Evolutionary conservation across 1,139 yeast genomes (phyloP).

Genomic region (Candida gigantensis): DNA sequence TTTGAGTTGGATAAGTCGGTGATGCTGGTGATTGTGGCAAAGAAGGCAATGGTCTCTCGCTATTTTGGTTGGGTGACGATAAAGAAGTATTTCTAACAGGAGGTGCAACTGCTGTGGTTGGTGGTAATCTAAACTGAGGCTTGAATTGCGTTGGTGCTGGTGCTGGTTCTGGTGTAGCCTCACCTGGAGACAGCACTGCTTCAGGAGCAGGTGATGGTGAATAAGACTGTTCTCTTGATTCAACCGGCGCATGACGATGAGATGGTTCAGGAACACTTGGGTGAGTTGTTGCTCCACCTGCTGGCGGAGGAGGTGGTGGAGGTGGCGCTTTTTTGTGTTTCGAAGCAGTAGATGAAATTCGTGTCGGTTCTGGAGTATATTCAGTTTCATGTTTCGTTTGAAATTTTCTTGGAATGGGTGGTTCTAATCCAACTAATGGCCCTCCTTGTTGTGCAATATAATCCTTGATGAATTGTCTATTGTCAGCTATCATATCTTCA

Average conservation of each 20-base stretch:
- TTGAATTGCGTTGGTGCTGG: constrained; percentile 14
- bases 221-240: constrained; percentile 6
- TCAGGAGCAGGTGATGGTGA: constrained; percentile 13
- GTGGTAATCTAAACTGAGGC: constrained; percentile 30
- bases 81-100: constrained; percentile 36
- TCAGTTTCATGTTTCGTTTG: constrained; percentile 22
- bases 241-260: constrained; percentile 14
- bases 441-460: constrained; percentile 80
- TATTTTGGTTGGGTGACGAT: constrained; percentile 13
- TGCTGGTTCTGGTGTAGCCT: constrained; percentile 17
- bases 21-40: constrained; percentile 9
- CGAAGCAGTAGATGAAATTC: constrained; percentile 14
- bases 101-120: constrained; percentile 26
- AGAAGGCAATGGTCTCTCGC: constrained; percentile 11
- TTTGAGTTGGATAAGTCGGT: constrained; percentile 6
- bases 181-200: no score
- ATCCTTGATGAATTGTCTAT: constrained; percentile 76
- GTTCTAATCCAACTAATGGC: constrained; percentile 81
- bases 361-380: constrained; percentile 12
- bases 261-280: constrained; percentile 1
- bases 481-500: constrained; percentile 89
- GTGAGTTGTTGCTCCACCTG: constrained; percentile 9
- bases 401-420: constrained; percentile 73
- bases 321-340: constrained; percentile 46
- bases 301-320: constrained; percentile 44